Conservation (phyloP, 2,329 filamentous ascomycete genomes). For the Aspergillus sp. region DNA sequence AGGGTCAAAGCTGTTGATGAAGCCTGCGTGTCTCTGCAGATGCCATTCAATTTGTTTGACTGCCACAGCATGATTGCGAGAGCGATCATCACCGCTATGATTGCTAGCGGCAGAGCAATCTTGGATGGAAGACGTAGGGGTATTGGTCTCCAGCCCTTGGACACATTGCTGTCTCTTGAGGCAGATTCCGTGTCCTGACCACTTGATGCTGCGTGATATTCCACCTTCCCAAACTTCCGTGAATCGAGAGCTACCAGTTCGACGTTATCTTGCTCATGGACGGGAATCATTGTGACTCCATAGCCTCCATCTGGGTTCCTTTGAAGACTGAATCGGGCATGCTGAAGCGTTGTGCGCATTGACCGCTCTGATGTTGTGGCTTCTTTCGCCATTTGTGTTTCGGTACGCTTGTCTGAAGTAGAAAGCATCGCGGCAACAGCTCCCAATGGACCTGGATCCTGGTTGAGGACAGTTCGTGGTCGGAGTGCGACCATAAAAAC, state of each 20-base stretch:
- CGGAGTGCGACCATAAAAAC: not conserved
- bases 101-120: not conserved
- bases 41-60: not conserved
- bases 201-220: not conserved
- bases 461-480: not conserved
- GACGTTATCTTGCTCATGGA: not conserved
- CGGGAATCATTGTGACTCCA: not conserved
- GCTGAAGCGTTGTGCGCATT: not conserved
- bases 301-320: not conserved
- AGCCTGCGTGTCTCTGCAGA: not conserved
- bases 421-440: not conserved
- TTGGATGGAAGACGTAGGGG: not conserved
- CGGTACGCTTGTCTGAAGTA: not conserved
- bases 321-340: not conserved
- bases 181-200: not conserved
- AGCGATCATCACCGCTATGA: not conserved
- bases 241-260: not conserved
- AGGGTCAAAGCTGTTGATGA: not conserved
- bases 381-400: not conserved
- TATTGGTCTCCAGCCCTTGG: not conserved
- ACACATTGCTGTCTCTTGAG: not conserved
- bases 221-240: not conserved
- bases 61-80: conserved; percentile 1
- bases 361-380: not conserved
- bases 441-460: not conserved